A percentile compares a stretch with the other conserved stretches of the same genome.
Evolutionary conservation across 306 rosid species (phyloP).

Genomic region (Sindora glabra): DNA sequence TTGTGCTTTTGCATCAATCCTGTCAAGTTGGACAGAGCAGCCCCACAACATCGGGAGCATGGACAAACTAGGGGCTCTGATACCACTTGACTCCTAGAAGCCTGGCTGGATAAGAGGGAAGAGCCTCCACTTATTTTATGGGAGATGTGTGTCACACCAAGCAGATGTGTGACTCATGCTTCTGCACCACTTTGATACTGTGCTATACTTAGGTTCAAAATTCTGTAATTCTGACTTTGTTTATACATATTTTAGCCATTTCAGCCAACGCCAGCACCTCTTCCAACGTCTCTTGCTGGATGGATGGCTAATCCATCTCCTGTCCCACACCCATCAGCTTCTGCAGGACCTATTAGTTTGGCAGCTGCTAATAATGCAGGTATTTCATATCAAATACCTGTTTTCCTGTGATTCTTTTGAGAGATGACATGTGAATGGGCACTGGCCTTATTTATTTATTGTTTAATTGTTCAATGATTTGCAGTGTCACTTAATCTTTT

Average conservation of each 20-base stretch:
- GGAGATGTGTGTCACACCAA: too few species aligned
- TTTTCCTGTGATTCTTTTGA: neutral
- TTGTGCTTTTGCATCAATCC: too few species aligned
- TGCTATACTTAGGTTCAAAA: neutral
- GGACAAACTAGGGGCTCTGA: too few species aligned
- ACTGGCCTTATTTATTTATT: neutral
- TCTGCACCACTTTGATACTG: neutral
- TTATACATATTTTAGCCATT: slow-evolving; percentile 61
- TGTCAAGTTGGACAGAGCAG: too few species aligned
- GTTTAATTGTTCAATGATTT: neutral
- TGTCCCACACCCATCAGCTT: slow-evolving; percentile 86
- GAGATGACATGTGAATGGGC: neutral
- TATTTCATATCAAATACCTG: slow-evolving; percentile 14
- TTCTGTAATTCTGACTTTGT: slow-evolving; percentile 19
- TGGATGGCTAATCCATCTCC: slow-evolving; percentile 96
- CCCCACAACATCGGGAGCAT: too few species aligned
- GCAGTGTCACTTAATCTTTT: neutral
- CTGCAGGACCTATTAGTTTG: slow-evolving; percentile 90
- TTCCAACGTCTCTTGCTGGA: slow-evolving; percentile 91
- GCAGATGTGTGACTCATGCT: too few species aligned
- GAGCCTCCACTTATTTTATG: too few species aligned
- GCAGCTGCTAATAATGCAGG: slow-evolving; percentile 68
- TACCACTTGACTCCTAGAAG: too few species aligned
- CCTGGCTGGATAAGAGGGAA: too few species aligned
- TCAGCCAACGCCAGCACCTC: slow-evolving; percentile 81